Evolutionary conservation across 2,329 filamentous ascomycete genomes (phyloP).

Genomic region (Dothidotthia symphoricarpi): DNA sequence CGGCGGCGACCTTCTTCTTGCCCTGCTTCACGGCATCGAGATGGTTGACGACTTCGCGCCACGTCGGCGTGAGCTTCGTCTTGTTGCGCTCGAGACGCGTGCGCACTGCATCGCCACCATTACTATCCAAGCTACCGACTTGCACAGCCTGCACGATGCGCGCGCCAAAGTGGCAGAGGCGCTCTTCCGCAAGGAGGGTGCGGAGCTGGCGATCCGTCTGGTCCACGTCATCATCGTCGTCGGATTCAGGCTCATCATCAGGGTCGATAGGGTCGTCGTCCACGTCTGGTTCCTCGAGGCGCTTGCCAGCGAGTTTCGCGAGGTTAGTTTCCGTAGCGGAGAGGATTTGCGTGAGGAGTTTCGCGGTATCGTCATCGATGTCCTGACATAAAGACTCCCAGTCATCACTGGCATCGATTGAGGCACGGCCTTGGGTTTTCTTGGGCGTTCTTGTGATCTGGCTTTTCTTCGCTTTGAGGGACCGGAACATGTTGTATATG

Average conservation of each 20-base stretch:
- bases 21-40: conserved; percentile 60
- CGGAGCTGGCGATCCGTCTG: conserved; percentile 58
- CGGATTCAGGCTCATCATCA: conserved; percentile 60
- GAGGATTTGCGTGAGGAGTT: conserved; percentile 73
- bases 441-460: conserved; percentile 33
- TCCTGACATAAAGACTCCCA: conserved; percentile 65
- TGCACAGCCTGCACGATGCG: conserved; percentile 81
- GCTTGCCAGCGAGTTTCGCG: conserved; percentile 36
- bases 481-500: conserved; percentile 74
- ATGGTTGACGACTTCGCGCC: conserved; percentile 77
- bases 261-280: conserved; percentile 72
- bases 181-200: conserved; percentile 76
- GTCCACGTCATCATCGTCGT: conserved; percentile 54
- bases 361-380: conserved; percentile 61
- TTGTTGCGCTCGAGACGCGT: conserved; percentile 76
- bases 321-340: conserved; percentile 70
- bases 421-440: conserved; percentile 22
- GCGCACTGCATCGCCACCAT: conserved; percentile 56
- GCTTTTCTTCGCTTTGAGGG: conserved; percentile 56
- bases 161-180: conserved; percentile 78
- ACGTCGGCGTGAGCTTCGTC: conserved; percentile 76
- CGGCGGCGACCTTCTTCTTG: conserved; percentile 21
- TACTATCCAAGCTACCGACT: conserved; percentile 67
- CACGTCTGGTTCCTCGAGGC: conserved; percentile 51
- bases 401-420: conserved; percentile 45